Base-by-base conservation (phyloP, 2,329 filamentous ascomycete genomes). In the Harringtonia aguacate region DNA sequence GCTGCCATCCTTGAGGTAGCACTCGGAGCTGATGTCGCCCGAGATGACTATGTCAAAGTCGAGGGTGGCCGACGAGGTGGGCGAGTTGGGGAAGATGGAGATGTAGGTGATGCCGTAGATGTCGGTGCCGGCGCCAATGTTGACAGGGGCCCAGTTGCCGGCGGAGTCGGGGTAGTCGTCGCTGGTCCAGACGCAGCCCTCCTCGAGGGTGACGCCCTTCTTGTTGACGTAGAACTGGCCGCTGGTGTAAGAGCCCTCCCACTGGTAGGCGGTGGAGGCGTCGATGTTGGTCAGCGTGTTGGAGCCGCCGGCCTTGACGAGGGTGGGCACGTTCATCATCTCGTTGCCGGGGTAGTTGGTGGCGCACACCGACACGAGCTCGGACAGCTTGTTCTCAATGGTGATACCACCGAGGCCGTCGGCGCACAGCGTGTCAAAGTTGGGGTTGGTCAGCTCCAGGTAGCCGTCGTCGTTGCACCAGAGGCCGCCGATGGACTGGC, bases 171-270 rank as follows among this genome's bases (percentile, higher is more conserved):
- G 62, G 53, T 67, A 63, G 17, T 52, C 54, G 20, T 55, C n/a
- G 58, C 68, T 72, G 52, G 60, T 61, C 92, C 92, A 97, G 46
- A 75, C 65, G 67, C 92, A 98, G 41, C 77, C 85, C 13, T 89
- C 65, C 52, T 78, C 61, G 46, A 79, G 66, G 17, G 65, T 55
- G 43, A 84, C 69, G 48, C 87, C 88, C 54, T 77, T 73, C 56
- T 84, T 84, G 76, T 97, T 97, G 66, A 97, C 76, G 61, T 98
- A 98, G 75, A 95, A 97, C 68, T 97, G 92, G 36, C 89, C 89
- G 39, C 86, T 89, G 42, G 92, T 97, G 41, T 67, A 55, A 61
- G 75, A 74, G 55, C 76, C 76, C 56, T 86, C 54, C 86, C 86
- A 94, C 49, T 71, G 65, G 70, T 88, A 97, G 71, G 90, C 94